Percentiles rank a stretch among this genome's conserved stretches.
phyloP scores from a whole-genome alignment of 495 filamentous ascomycete species.

The Ascodesmis nigricans region DNA sequence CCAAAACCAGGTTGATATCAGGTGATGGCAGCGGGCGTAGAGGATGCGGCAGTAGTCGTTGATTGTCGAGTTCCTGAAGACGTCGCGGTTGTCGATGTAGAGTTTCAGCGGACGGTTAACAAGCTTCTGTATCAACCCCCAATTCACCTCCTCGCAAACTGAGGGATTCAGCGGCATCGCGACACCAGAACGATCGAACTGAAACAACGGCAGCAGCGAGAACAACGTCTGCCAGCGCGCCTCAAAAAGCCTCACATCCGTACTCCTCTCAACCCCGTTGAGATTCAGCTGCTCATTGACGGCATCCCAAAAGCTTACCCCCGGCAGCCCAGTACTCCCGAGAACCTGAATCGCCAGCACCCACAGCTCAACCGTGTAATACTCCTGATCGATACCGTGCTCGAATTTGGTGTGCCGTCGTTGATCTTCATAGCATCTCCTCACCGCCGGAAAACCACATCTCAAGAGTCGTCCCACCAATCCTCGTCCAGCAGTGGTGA shows the following conservation, averaged over 20 bases:
- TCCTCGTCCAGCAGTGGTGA: constrained; percentile 20
- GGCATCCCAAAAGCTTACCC: constrained; percentile 35
- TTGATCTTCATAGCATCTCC: constrained; percentile 39
- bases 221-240: constrained; percentile 51
- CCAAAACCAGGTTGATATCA: constrained; percentile 77
- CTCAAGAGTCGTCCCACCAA: constrained; percentile 26
- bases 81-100: constrained; percentile 36
- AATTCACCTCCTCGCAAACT: constrained; percentile 39
- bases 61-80: constrained; percentile 32
- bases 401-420: constrained; percentile 34
- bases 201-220: constrained; percentile 48
- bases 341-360: constrained; percentile 42
- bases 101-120: constrained; percentile 40
- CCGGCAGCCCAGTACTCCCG: constrained; percentile 26
- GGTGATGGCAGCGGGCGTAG: constrained; percentile 52
- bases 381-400: constrained; percentile 39
- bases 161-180: constrained; percentile 21
- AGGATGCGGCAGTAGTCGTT: constrained; percentile 61
- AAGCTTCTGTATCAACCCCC: constrained; percentile 44
- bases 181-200: constrained; percentile 34
- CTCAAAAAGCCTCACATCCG: constrained; percentile 41
- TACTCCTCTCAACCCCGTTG: constrained; percentile 17
- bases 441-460: constrained; percentile 31
- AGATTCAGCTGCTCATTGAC: constrained; percentile 27
- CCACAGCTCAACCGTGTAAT: constrained; percentile 38